Conservation (phyloP, 1,139 yeast genomes). For the Sugiyamaella novakii region DNA sequence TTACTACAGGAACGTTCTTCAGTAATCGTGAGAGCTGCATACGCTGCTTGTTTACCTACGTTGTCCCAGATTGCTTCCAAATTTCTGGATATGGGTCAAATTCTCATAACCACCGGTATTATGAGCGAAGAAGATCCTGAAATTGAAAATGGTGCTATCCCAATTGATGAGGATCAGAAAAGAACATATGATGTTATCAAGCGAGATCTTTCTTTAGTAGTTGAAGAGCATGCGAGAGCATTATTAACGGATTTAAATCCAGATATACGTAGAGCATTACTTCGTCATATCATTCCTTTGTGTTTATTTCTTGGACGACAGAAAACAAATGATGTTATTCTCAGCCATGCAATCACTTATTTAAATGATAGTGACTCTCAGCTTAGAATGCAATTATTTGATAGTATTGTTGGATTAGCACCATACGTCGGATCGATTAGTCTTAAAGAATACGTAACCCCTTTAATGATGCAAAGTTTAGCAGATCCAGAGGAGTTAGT, state of each 20-base stretch:
- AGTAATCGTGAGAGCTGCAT: slow-evolving; percentile 58
- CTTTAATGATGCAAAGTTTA: slow-evolving; percentile 77
- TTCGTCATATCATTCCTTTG: slow-evolving; percentile 68
- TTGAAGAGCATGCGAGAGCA: slow-evolving; percentile 66
- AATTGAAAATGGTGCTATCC: slow-evolving; percentile 45
- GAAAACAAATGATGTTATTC: slow-evolving; percentile 79
- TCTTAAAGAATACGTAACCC: slow-evolving; percentile 84
- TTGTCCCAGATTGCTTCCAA: slow-evolving; percentile 63
- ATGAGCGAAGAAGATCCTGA: slow-evolving; percentile 46
- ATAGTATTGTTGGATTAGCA: slow-evolving; percentile 75
- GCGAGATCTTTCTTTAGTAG: slow-evolving; percentile 34
- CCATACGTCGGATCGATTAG: slow-evolving; percentile 79
- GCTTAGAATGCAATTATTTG: slow-evolving; percentile 69
- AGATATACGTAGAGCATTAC: slow-evolving; percentile 67
- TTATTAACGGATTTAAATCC: slow-evolving; percentile 70
- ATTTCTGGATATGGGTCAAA: slow-evolving; percentile 67
- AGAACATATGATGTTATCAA: slow-evolving; percentile 42
- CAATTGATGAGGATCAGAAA: slow-evolving; percentile 33
- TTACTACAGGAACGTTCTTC: slow-evolving; percentile 33
- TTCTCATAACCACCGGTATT: slow-evolving; percentile 51
- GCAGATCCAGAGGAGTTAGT: slow-evolving; percentile 84
- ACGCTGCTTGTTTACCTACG: slow-evolving; percentile 74
- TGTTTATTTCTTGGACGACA: slow-evolving; percentile 86
- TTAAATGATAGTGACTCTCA: slow-evolving; percentile 76
- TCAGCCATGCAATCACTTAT: slow-evolving; percentile 90